These are phyloP conservation scores for Huiozyma naganishii DNA, from an alignment of 805 yeast species.

Conservation along the genomic window DNA sequence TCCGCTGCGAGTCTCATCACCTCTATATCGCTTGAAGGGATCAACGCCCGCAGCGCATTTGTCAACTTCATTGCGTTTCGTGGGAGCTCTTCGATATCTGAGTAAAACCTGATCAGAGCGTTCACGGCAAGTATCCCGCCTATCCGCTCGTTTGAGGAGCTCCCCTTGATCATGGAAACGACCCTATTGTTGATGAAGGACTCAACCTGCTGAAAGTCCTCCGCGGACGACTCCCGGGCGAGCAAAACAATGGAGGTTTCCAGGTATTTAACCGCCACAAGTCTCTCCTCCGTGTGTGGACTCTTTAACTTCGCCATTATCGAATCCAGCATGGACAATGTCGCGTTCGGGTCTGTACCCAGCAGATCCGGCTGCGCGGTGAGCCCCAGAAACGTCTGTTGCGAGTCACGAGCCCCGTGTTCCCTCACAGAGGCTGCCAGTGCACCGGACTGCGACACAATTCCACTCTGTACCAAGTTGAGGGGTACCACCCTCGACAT, in stretches of 20 bases:
- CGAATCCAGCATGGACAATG: conserved; percentile 18
- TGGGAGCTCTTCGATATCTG: conserved; percentile 67
- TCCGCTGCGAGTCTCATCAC: conserved; percentile 76
- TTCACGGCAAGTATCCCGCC: conserved; percentile 90
- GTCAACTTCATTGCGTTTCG: conserved; percentile 77
- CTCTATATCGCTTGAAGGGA: conserved; percentile 64
- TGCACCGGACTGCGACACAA: no score
- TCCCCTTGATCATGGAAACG: conserved; percentile 63
- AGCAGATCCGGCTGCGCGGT: neutral
- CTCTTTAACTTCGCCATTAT: conserved; percentile 27
- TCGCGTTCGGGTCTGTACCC: neutral
- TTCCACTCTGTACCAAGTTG: no score
- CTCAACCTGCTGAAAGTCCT: conserved; percentile 63
- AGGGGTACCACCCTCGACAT: no score
- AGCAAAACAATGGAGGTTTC: conserved; percentile 54
- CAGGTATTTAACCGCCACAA: conserved; percentile 50
- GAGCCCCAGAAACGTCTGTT: neutral
- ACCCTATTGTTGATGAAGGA: conserved; percentile 75
- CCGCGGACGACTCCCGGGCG: conserved; percentile 68
- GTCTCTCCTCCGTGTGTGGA: conserved; percentile 20
- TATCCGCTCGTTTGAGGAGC: conserved; percentile 48
- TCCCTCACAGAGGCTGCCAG: no score
- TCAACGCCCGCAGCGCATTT: conserved; percentile 62
- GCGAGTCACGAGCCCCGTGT: neutral
- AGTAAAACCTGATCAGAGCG: conserved; percentile 68